Conservation (phyloP, 768 basidiomycete genomes). For the Plicaturopsis crispa region DNA sequence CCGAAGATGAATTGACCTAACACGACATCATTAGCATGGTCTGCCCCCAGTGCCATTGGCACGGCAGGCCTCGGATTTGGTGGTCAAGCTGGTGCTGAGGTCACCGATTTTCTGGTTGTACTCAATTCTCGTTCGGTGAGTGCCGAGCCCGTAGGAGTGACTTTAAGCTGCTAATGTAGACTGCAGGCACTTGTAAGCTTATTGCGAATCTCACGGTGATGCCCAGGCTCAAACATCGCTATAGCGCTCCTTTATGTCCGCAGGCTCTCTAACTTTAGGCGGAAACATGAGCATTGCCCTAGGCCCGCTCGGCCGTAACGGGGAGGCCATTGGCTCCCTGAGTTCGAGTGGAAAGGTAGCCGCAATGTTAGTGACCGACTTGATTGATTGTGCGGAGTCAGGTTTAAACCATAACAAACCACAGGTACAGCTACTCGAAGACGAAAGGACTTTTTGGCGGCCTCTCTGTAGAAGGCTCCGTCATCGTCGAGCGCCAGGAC, state of each 20-base stretch:
- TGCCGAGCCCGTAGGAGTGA: too few relatives aligned
- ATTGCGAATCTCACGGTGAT: too few relatives aligned
- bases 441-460: slow-evolving; percentile 93
- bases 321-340: slow-evolving; percentile 82
- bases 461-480: slow-evolving; percentile 79
- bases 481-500: slow-evolving; percentile 92
- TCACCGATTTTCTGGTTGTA: slow-evolving; percentile 89
- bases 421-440: slow-evolving; percentile 85
- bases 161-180: background rate
- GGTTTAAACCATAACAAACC: background rate
- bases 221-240: too few relatives aligned
- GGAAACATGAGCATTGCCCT: slow-evolving; percentile 87
- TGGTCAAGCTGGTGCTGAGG: slow-evolving; percentile 73
- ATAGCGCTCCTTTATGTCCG: slow-evolving; percentile 86
- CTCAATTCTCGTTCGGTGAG: slow-evolving; percentile 75
- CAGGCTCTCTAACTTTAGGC: slow-evolving; percentile 84
- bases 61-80: slow-evolving; percentile 88
- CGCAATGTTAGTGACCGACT: slow-evolving; percentile 58
- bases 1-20: slow-evolving; percentile 3
- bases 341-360: slow-evolving; percentile 83
- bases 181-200: too few relatives aligned
- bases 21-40: slow-evolving; percentile 57
- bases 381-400: slow-evolving; percentile 1
- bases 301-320: slow-evolving; percentile 90
- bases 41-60: slow-evolving; percentile 91